Conservation (phyloP, 164 flowering plant genomes). For the Pachysandra terminalis region DNA sequence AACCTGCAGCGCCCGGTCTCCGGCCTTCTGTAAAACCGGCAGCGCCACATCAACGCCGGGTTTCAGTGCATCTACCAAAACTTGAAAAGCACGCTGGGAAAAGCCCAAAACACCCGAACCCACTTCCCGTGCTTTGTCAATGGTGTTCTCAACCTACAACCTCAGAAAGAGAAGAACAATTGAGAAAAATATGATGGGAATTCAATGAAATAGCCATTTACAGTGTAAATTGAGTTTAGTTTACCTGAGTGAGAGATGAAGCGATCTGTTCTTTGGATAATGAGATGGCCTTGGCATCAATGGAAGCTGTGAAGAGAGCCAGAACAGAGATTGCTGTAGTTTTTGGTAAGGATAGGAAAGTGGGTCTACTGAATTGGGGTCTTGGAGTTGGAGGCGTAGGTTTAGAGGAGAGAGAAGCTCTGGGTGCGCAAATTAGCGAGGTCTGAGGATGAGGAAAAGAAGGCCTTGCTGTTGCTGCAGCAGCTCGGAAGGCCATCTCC, state of each 20-base stretch:
- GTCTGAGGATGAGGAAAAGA: conserved; percentile 24
- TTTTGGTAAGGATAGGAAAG: conserved; percentile 33
- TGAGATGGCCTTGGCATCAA: conserved; percentile 57
- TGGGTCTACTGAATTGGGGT: conserved; percentile 12
- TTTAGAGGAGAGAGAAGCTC: conserved; percentile 14
- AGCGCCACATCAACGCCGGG: conserved; percentile 66
- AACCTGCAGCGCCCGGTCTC: conserved; percentile 61
- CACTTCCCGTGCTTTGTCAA: conserved; percentile 59
- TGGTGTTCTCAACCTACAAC: conserved; percentile 70
- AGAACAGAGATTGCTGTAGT: conserved; percentile 47
- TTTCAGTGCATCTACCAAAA: conserved; percentile 45
- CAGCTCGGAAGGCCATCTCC: conserved; percentile 59
- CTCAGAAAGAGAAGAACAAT: background rate
- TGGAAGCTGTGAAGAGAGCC: conserved; percentile 46
- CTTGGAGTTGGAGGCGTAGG: conserved; percentile 14
- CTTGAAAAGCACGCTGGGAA: conserved; percentile 34
- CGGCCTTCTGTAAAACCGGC: conserved; percentile 64
- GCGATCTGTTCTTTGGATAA: conserved; percentile 75
- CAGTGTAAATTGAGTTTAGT: background rate
- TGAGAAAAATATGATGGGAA: background rate
- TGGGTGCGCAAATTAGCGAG: background rate
- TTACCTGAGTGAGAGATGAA: conserved; percentile 65
- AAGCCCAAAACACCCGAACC: conserved; percentile 46
- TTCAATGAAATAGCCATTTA: background rate
- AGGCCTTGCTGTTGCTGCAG: conserved; percentile 45